A percentile compares a stretch with the other conserved stretches of the same genome.
phyloP scores from a whole-genome alignment of 129 eudicot species.

The Lonicera japonica region DNA sequence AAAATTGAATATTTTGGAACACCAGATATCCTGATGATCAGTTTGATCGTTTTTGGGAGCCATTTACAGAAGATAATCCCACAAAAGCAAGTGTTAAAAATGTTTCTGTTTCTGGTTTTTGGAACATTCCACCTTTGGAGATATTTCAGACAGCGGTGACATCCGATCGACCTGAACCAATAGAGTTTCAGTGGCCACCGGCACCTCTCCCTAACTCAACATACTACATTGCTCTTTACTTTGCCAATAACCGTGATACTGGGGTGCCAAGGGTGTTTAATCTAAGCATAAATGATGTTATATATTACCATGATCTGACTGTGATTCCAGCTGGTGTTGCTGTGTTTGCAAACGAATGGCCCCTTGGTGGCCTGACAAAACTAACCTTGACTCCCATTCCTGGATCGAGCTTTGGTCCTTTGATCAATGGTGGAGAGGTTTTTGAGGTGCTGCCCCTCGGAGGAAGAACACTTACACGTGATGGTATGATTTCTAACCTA shows the following conservation, averaged over 20 bases:
- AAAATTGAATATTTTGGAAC: conserved; percentile 7
- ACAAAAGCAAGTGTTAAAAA: conserved; percentile 22
- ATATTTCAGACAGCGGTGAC: conserved; percentile 60
- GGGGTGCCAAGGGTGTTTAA: conserved; percentile 33
- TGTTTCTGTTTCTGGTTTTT: conserved; percentile 62
- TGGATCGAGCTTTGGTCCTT: conserved; percentile 40
- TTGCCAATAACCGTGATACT: conserved; percentile 44
- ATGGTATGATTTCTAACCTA: conserved; percentile 34
- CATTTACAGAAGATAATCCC: conserved; percentile 55
- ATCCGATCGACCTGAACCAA: conserved; percentile 21
- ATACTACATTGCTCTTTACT: conserved; percentile 63
- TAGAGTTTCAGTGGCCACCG: conserved; percentile 64
- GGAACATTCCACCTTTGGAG: conserved; percentile 72
- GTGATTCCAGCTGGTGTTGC: conserved; percentile 42
- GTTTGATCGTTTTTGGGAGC: conserved; percentile 83
- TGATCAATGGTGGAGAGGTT: conserved; percentile 51
- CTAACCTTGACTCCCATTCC: conserved; percentile 37
- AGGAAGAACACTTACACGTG: conserved; percentile 60
- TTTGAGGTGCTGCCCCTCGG: conserved; percentile 46
- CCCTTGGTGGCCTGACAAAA: conserved; percentile 48
- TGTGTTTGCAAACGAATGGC: conserved; percentile 60
- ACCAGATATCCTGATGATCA: conserved; percentile 80
- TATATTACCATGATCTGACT: conserved; percentile 34
- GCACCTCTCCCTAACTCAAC: conserved; percentile 33
- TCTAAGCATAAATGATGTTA: conserved; percentile 37